Evolutionary conservation across 2,329 filamentous ascomycete species (phyloP), one percentile per base, ranked within the genome.

Genomic region (Escovopsis sp.): DNA sequence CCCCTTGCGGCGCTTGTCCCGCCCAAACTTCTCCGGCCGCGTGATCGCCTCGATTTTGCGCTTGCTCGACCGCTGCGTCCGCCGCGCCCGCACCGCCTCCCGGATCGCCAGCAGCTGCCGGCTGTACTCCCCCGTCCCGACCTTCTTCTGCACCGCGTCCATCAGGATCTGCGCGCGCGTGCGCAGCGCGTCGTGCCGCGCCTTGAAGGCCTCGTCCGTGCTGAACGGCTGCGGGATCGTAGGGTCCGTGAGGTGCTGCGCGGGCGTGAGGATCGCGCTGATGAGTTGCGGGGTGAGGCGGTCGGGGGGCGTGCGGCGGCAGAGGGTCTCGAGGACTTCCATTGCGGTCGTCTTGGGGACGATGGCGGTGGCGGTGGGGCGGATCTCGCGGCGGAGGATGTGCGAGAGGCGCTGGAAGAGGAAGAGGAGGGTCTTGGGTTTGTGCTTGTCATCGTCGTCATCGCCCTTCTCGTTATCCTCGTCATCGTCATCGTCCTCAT

Each of bases 1-100:
- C 42, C 81, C 70, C 64, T 79, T 86, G 63, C 79, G 82, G 53
- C 72, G 76, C 74, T 94, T 94, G 47, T 80, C 76, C 50, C 70
- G 66, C 19, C 77, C 83, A 47, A 76, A 76, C 52, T 68, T 79
- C 60, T 90, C 88, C 2, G 90, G 90, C 50, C 80, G 73, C 34
- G 71, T 71, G 17, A 98, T 76, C 10, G 83, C 83, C 53, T 92
- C 87, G 43, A 96, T 83, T 58, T 84, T 83, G 49, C 90, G 72
- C 71, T 98, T 98, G 43, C 69, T 73, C 36, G 79, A 74, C 43
- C 92, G 66, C 48, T 76, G 72, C 52, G 84, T 74, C 45, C 90
- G 68, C 48, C 79, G 74, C 43, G 70, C 68, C 49, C 71, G 72
- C n/a, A 90, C 76, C 13, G 68, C 70, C 35, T 80, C 76, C 40